Base-by-base conservation (phyloP, 2,329 filamentous ascomycete species). In the Dactylonectria macrodidyma region DNA sequence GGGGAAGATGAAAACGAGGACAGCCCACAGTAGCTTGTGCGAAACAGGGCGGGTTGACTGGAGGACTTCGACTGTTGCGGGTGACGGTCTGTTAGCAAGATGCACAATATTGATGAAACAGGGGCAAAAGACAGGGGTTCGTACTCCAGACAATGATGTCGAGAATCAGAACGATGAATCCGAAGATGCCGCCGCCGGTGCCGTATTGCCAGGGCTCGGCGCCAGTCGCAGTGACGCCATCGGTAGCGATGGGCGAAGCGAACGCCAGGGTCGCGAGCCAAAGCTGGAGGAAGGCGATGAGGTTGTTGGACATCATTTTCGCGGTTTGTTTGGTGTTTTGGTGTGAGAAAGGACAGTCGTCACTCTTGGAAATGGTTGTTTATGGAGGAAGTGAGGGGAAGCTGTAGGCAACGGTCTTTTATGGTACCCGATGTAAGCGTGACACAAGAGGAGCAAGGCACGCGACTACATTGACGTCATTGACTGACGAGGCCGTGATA, bases 1-100 rank as follows among this genome's bases (percentile, higher is more conserved):
- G 4, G 90, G 90, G 81, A 91, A 91, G 69, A 91, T 79, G 82
- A 91, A 91, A 74, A 91, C 88, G 50, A 90, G 81, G 1, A 91
- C 81, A 56, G 84, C 87, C 90, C 90, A 92, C 34, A 91, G 80
- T 3, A 91, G 77, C 82, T 92, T 92, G 79, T 86, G 82, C 22
- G 81, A 77, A 22, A 85, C 80, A 5, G 89, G 84, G 66, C 89
- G 89, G 79, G 87, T 90, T 47, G 89, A 91, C 79, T 91, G 88
- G 65, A 91, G 81, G 71, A 91, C 86, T 80, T 91, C 90, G 73
- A 91, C 89, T 91, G 70, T 22, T n/a, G n/a, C 6, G 1, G 44
- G 24, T 2, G 30, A 12, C 5, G 0, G 3, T 59, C 75, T 68
- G 69, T 30, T 33, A 11, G 7, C 3, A 34, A 12, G n/a, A 44